These are phyloP conservation scores for Paratinospora sagittata DNA, from an alignment of 164 flowering plant species.

Conservation along the genomic window DNA sequence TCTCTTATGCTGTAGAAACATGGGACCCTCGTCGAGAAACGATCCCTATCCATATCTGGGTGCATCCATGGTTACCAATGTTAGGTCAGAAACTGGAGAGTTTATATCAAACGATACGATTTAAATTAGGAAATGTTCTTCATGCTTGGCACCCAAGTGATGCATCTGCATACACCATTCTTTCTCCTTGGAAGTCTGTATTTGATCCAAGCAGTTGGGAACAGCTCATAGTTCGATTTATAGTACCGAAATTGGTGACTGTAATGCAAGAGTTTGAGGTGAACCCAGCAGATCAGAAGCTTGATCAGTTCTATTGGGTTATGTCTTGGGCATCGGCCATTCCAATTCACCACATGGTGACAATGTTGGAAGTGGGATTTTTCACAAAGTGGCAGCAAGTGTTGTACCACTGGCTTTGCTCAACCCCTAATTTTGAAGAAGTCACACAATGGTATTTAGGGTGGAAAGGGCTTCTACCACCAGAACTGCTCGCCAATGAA, in stretches of 20 bases:
- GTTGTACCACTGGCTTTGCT: slow-evolving; percentile 79
- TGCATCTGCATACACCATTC: slow-evolving; percentile 59
- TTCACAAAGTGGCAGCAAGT: slow-evolving; percentile 86
- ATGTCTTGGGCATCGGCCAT: slow-evolving; percentile 68
- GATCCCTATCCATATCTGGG: slow-evolving; percentile 83
- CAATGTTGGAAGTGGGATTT: slow-evolving; percentile 66
- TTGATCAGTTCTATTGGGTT: slow-evolving; percentile 77
- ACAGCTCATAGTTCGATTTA: slow-evolving; percentile 58
- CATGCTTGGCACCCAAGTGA: slow-evolving; percentile 95
- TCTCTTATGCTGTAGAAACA: slow-evolving; percentile 63
- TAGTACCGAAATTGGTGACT: slow-evolving; percentile 62
- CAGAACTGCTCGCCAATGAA: slow-evolving; percentile 70
- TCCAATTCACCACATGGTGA: slow-evolving; percentile 82
- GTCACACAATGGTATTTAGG: slow-evolving; percentile 74
- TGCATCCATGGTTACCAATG: slow-evolving; percentile 89
- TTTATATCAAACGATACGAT: slow-evolving; percentile 59
- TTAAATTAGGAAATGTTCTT: slow-evolving; percentile 70
- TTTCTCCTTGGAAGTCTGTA: slow-evolving; percentile 89
- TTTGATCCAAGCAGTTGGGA: slow-evolving; percentile 93
- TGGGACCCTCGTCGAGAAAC: slow-evolving; percentile 91
- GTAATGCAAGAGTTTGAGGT: slow-evolving; percentile 71
- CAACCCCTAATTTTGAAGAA: slow-evolving; percentile 76
- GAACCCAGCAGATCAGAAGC: slow-evolving; percentile 73
- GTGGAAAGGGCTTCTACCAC: slow-evolving; percentile 71
- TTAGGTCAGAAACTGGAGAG: slow-evolving; percentile 69